These are phyloP conservation scores for Trypanosoma cruzi DNA, from an alignment of 208 protist species.

Conservation along the genomic window DNA sequence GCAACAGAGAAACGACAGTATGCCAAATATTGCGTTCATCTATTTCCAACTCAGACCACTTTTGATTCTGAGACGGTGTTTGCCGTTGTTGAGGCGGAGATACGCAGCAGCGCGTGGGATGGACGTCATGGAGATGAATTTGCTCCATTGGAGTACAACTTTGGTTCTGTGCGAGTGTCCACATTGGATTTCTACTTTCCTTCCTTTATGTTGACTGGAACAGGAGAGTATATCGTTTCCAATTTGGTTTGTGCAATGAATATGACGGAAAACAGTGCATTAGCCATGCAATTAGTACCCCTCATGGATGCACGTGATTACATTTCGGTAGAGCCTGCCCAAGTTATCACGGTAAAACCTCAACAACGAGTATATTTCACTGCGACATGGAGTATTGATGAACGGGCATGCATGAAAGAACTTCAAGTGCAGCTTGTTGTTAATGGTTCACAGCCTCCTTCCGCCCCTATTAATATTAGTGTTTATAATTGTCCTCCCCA, in stretches of 20 bases:
- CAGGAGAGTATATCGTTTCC: slow-evolving; percentile 82
- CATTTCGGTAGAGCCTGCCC: slow-evolving; percentile 63
- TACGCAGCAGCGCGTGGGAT: slow-evolving; percentile 66
- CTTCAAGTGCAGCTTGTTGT: slow-evolving; percentile 77
- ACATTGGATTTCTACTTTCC: slow-evolving; percentile 87
- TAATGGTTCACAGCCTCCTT: slow-evolving; percentile 73
- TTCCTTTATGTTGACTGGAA: slow-evolving; percentile 68
- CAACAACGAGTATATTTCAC: slow-evolving; percentile 90
- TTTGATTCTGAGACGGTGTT: slow-evolving; percentile 79
- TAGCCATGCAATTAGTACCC: slow-evolving; percentile 87
- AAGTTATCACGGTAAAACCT: slow-evolving; percentile 84
- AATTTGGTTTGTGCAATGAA: slow-evolving; percentile 90
- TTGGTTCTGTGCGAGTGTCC: slow-evolving; percentile 81
- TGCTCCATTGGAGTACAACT: slow-evolving; percentile 85
- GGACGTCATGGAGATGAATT: slow-evolving; percentile 53
- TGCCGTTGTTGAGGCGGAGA: slow-evolving; percentile 70
- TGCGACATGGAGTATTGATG: slow-evolving; percentile 66
- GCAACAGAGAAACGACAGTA: slow-evolving; percentile 67
- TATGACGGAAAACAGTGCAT: slow-evolving; percentile 80
- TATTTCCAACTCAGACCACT: slow-evolving; percentile 65
- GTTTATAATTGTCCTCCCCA: slow-evolving; percentile 74
- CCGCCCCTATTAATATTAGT: slow-evolving; percentile 74
- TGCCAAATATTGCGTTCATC: slow-evolving; percentile 75
- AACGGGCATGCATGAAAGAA: slow-evolving; percentile 60
- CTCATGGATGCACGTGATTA: slow-evolving; percentile 53